These are phyloP conservation scores for Schrenkiella parvula DNA, from an alignment of 345 rosid genomes.

Conservation along the genomic window DNA sequence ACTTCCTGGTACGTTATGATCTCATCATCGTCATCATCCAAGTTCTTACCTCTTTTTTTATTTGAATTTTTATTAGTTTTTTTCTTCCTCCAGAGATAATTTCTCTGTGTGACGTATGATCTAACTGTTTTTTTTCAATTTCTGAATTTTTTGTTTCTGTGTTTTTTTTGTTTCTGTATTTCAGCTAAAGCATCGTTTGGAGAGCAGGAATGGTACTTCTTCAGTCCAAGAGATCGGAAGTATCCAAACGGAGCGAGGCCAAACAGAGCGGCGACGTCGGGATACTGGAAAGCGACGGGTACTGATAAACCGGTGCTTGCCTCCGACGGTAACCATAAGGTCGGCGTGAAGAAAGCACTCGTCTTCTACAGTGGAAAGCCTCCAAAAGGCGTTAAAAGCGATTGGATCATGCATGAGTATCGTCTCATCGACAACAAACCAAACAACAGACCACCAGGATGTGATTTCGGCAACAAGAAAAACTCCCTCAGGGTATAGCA, in stretches of 20 bases:
- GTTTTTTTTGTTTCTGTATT: background rate
- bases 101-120: constrained; percentile 15
- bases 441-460: constrained; percentile 53
- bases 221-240: constrained; percentile 91
- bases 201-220: constrained; percentile 97
- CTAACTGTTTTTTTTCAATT: background rate
- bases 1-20: constrained; percentile 60
- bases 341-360: constrained; percentile 92
- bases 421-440: constrained; percentile 68
- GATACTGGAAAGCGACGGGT: constrained; percentile 99
- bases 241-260: constrained; percentile 98
- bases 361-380: constrained; percentile 98
- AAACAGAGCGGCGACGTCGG: constrained; percentile 95
- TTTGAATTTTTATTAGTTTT: background rate
- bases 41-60: background rate
- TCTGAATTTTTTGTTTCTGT: background rate
- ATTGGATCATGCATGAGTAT: constrained; percentile 99
- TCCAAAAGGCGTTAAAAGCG: constrained; percentile 90
- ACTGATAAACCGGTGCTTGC: constrained; percentile 90
- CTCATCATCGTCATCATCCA: background rate
- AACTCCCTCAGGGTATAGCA: constrained; percentile 60
- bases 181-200: constrained; percentile 95
- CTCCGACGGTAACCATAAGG: constrained; percentile 58
- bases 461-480: constrained; percentile 68
- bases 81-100: background rate